Base-by-base conservation (phyloP, 768 basidiomycete genomes). In the Favolaschia claudopus region DNA sequence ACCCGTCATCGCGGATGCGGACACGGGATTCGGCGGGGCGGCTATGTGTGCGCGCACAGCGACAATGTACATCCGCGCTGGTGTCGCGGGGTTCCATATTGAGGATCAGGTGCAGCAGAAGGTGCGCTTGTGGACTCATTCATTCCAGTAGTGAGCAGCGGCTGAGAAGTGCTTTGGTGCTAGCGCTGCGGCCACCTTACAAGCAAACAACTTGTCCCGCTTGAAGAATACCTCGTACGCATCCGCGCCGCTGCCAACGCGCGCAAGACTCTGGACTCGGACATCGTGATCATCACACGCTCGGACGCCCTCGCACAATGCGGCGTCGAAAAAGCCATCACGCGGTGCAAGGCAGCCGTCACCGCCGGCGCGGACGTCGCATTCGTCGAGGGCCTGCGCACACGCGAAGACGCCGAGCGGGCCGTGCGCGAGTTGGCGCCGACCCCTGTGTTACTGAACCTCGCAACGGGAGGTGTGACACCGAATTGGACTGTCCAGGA, bases 11-110 rank as follows among this genome's bases (percentile, higher is more conserved):
- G 83, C 83, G 12, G 83, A 85, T 52, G 84, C 84, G 25, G 84
- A 85, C 64, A 85, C 84, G 25, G 83, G 83, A 13, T 84, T 84
- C 59, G 82, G 83, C 42, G 84, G 84, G n/a, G 82, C 83, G 24
- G 76, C 78, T 1, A 85, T 82, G 79, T 78, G 84, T 9, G 83
- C 83, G 4, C 80, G 83, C 37, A 85, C 84, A 3, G 76, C 85
- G 24, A 77, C 75, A 7, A 76, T 79, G 48, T 85, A 85, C 62
- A 78, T 77, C 24, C 73, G 77, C 31, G 78, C 79, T 0, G 84
- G 83, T 5, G 79, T 85, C 44, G 84, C 83, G 0, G 84, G 73
- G 0, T 65, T 83, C 38, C 83, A 85, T 68, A 84, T 86, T 32
- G 84, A 86, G 70, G 84, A 85, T 67, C 84, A 85, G 70, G 82